Percentiles rank a stretch among this genome's conserved stretches.
Conservation (phyloP, 345 rosid species). For the Mercurialis annua region DNA sequence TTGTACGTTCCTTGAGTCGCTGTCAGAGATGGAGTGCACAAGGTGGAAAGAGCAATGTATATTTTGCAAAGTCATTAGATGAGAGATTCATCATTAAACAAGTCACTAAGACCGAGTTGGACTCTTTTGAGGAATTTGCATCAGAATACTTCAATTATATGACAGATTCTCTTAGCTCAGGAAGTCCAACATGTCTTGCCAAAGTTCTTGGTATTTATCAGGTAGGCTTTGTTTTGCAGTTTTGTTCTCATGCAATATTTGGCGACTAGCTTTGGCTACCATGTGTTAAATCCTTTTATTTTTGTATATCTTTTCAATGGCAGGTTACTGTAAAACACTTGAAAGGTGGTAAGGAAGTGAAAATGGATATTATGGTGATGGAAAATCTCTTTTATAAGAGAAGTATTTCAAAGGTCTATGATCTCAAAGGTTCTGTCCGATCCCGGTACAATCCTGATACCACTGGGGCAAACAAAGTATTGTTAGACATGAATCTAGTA, state of each 20-base stretch:
- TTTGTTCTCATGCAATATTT: not conserved
- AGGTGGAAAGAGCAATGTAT: constrained; percentile 97
- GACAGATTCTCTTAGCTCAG: constrained; percentile 61
- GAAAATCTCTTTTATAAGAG: constrained; percentile 91
- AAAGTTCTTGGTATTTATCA: constrained; percentile 97
- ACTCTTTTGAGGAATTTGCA: constrained; percentile 90
- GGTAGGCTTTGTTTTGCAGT: constrained; percentile 42
- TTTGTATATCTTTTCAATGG: constrained; percentile 16
- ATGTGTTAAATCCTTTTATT: not conserved
- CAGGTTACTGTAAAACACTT: constrained; percentile 80
- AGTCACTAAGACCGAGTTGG: constrained; percentile 82
- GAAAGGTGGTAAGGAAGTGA: constrained; percentile 84
- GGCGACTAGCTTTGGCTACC: not conserved
- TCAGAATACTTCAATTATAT: constrained; percentile 73
- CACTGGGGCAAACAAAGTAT: constrained; percentile 64
- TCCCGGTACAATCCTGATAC: constrained; percentile 86
- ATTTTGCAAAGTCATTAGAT: constrained; percentile 88
- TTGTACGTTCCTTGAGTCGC: constrained; percentile 82
- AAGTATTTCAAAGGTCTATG: constrained; percentile 70
- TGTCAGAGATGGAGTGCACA: constrained; percentile 89
- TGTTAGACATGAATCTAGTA: constrained; percentile 79
- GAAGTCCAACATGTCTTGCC: constrained; percentile 96
- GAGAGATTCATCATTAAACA: constrained; percentile 95
- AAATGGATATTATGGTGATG: constrained; percentile 96
- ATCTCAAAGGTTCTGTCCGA: constrained; percentile 85